Conservation (phyloP, 352 stramenopile genomes). For the Globisporangium solare region DNA sequence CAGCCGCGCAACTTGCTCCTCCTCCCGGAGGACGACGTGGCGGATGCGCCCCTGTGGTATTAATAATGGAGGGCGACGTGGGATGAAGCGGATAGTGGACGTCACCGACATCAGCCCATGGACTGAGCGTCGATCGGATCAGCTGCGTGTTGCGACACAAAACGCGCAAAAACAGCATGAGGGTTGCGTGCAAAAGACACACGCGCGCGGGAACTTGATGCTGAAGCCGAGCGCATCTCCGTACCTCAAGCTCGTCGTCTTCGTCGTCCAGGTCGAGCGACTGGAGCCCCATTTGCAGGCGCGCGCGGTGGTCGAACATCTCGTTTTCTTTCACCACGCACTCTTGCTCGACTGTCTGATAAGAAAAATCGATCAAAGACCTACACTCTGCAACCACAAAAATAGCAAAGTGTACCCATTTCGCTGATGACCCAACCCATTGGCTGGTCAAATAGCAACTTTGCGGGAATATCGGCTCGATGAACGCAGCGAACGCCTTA, state of each 20-base stretch:
- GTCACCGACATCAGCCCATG: conserved; percentile 8
- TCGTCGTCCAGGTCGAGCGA: conserved; percentile 3
- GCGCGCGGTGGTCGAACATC: neutral
- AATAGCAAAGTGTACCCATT: no score
- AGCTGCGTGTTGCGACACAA: neutral
- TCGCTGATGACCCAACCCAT: no score
- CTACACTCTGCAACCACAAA: no score
- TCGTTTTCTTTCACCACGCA: neutral
- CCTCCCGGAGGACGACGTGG: neutral
- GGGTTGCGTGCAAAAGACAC: no score
- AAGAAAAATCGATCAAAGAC: no score
- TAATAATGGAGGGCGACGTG: neutral
- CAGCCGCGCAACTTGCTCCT: neutral
- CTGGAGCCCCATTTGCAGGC: neutral
- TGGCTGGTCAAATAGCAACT: no score
- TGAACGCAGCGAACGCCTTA: no score
- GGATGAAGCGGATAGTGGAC: conserved; percentile 5
- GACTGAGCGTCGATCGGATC: conserved; percentile 8
- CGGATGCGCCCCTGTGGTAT: neutral
- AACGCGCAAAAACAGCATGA: no score
- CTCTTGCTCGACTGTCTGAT: no score
- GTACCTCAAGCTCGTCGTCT: conserved; percentile 8
- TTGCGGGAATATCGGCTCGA: no score
- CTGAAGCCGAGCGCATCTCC: neutral
- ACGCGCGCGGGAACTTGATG: no score